Evolutionary conservation across 331 rosid species (phyloP).

Genomic region (Prunus yedoensis): DNA sequence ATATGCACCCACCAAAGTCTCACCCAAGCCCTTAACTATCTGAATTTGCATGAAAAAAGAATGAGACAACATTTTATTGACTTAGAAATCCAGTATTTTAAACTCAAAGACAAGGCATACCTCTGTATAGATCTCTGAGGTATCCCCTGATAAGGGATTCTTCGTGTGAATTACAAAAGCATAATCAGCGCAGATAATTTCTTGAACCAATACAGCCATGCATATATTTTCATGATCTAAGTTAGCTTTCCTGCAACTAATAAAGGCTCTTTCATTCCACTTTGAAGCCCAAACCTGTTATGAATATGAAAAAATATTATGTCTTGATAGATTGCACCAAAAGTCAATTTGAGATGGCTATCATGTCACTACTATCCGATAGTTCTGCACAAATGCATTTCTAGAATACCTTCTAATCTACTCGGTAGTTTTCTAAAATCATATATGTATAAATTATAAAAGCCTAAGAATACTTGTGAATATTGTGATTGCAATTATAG

Average conservation of each 20-base stretch:
- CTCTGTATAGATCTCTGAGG: conserved; percentile 39
- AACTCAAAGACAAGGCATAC: neutral
- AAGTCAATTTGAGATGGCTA: neutral
- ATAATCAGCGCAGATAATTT: conserved; percentile 37
- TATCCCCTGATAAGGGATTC: conserved; percentile 36
- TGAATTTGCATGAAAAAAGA: conserved; percentile 18
- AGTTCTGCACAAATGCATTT: neutral
- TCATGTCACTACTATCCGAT: neutral
- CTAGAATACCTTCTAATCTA: neutral
- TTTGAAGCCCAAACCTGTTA: conserved; percentile 44
- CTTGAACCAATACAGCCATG: conserved; percentile 42
- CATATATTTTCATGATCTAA: conserved; percentile 29
- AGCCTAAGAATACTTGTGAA: neutral
- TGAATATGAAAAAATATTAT: neutral
- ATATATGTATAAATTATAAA: neutral
- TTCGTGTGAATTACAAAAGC: conserved; percentile 41
- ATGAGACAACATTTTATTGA: conserved; percentile 3
- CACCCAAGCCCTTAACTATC: conserved; percentile 43
- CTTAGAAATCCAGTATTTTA: conserved; percentile 4
- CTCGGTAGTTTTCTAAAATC: neutral
- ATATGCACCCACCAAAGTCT: conserved; percentile 35
- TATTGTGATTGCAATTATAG: neutral
- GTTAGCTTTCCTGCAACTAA: conserved; percentile 31
- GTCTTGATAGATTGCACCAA: neutral
- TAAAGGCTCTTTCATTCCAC: conserved; percentile 43